phyloP scores from a whole-genome alignment of 257 asterid species.

The Ilex aquifolium region DNA sequence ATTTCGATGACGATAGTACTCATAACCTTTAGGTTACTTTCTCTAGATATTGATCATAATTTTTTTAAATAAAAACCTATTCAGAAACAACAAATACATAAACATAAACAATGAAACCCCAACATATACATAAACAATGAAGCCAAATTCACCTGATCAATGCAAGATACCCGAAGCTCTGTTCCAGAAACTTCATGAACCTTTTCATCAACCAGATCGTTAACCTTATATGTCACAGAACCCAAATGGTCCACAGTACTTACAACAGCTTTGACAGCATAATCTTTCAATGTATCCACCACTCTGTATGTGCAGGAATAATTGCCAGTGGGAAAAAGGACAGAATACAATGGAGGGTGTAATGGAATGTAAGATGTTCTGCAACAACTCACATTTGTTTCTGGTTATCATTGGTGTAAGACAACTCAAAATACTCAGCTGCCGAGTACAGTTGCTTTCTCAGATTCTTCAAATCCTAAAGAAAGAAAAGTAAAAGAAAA shows the following conservation, averaged over 20 bases:
- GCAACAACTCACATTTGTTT: not conserved
- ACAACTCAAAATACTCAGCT: not conserved
- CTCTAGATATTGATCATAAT: too few species aligned
- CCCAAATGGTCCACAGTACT: not conserved
- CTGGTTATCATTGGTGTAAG: not conserved
- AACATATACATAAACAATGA: not conserved
- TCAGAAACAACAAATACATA: too few species aligned
- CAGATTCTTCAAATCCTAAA: not conserved
- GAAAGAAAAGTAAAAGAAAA: conserved; percentile 7
- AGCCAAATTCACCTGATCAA: not conserved
- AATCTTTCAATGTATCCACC: not conserved
- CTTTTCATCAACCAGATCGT: not conserved
- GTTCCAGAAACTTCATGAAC: not conserved
- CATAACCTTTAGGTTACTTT: too few species aligned
- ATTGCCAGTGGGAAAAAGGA: not conserved
- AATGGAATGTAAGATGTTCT: not conserved
- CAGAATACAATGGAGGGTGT: not conserved
- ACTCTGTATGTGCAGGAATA: not conserved
- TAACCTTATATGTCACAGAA: not conserved
- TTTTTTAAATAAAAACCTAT: too few species aligned
- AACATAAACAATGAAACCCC: too few species aligned
- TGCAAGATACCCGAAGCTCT: not conserved
- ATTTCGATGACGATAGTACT: too few species aligned
- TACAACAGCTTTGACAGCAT: not conserved
- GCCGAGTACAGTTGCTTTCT: not conserved